Evolutionary conservation across 1,284 basidiomycete genomes (phyloP).

Genomic region (Rhodotorula sp.): DNA sequence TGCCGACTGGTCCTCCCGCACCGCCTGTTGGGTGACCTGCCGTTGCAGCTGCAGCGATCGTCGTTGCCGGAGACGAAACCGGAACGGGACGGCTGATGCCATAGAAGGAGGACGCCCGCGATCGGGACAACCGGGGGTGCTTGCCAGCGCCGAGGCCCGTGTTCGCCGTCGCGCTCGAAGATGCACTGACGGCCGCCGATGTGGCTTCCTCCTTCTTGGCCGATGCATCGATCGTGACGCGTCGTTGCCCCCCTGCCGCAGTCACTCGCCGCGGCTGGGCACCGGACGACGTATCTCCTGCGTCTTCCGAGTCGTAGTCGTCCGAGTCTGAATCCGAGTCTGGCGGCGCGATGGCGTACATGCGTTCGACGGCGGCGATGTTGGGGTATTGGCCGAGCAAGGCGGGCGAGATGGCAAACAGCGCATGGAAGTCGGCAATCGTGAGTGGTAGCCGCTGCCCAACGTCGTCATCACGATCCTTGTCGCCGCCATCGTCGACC

Average conservation of each 20-base stretch:
- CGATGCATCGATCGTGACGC: not conserved
- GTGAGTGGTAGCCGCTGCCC: conserved; percentile 14
- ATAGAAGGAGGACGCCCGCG: conserved; percentile 21
- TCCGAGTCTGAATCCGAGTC: conserved; percentile 20
- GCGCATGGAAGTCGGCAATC: conserved; percentile 33
- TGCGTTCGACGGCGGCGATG: conserved; percentile 31
- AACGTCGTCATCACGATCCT: not conserved
- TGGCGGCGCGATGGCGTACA: conserved; percentile 33
- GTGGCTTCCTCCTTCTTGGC: not conserved
- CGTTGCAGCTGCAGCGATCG: not conserved
- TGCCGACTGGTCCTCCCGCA: not conserved
- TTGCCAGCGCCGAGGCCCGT: conserved; percentile 17
- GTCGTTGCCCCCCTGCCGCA: not conserved
- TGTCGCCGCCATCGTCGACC: not conserved
- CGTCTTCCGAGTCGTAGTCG: conserved; percentile 16
- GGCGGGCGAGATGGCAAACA: conserved; percentile 35
- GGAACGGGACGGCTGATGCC: conserved; percentile 12
- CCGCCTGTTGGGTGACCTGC: not conserved
- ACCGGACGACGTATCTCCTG: not conserved
- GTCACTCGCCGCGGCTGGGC: too few species aligned
- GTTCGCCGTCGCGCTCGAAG: not conserved
- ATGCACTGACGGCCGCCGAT: not conserved
- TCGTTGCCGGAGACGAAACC: conserved; percentile 1
- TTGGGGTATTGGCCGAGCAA: conserved; percentile 31
- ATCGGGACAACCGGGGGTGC: conserved; percentile 25